Percentiles rank a stretch among this genome's conserved stretches.
phyloP scores from a whole-genome alignment of 2,329 filamentous ascomycete species.

The Venturia oleaginea region DNA sequence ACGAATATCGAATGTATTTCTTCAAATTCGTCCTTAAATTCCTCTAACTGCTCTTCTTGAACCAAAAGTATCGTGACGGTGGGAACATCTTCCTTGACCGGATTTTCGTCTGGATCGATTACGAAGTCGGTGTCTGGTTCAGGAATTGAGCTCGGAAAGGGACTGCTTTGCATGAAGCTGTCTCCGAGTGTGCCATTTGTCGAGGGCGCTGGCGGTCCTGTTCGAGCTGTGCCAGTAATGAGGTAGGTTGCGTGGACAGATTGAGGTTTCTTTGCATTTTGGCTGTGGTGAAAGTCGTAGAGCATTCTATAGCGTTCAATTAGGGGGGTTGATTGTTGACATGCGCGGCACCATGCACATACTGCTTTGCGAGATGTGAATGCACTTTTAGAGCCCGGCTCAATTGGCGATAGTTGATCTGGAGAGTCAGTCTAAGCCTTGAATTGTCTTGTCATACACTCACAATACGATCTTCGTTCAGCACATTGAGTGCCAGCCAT shows the following conservation, averaged over 20 bases:
- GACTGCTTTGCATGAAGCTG: constrained; percentile 56
- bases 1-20: constrained; percentile 73
- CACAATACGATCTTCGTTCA: constrained; percentile 68
- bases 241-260: constrained; percentile 87
- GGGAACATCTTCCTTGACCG: constrained; percentile 39
- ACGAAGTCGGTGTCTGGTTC: constrained; percentile 28
- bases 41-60: constrained; percentile 62
- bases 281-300: constrained; percentile 71
- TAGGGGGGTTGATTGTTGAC: no score
- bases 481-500: constrained; percentile 64
- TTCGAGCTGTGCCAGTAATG: constrained; percentile 58
- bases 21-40: constrained; percentile 59
- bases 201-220: constrained; percentile 17
- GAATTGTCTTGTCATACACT: constrained; percentile 14
- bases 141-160: constrained; percentile 57
- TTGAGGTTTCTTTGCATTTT: constrained; percentile 64
- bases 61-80: constrained; percentile 57
- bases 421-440: constrained; percentile 12
- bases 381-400: constrained; percentile 77
- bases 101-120: constrained; percentile 30
- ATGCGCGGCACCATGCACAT: constrained; percentile 23
- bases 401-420: constrained; percentile 82
- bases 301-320: constrained; percentile 54
- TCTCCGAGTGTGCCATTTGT: constrained; percentile 45
- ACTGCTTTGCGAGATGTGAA: constrained; percentile 85